These are phyloP conservation scores for Erodium moschatum DNA, from an alignment of 441 rosid genomes.

Conservation along the genomic window DNA sequence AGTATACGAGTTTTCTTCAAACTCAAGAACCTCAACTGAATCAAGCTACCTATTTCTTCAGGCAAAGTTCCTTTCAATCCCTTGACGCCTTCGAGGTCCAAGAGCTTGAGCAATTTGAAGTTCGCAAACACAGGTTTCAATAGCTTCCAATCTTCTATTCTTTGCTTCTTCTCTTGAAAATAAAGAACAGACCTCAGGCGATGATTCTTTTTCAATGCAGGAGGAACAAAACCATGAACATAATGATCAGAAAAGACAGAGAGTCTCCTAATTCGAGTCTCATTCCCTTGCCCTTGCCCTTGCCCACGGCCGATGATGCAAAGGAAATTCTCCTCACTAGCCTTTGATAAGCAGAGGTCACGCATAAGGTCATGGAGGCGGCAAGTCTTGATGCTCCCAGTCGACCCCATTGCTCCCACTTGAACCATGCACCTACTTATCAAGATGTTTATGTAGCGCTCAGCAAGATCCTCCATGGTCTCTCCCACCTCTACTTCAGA, in stretches of 20 bases:
- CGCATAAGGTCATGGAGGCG: constrained; percentile 29
- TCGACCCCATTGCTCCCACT: constrained; percentile 23
- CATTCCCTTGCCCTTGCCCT: background rate
- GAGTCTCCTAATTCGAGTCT: constrained; percentile 5
- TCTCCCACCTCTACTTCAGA: constrained; percentile 15
- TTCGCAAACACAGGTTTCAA: constrained; percentile 1
- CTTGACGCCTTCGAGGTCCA: constrained; percentile 15
- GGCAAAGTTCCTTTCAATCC: background rate
- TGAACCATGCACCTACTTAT: constrained; percentile 27
- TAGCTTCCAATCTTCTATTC: constrained; percentile 6
- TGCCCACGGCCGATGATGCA: constrained; percentile 12
- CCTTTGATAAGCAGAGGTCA: constrained; percentile 25
- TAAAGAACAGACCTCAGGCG: constrained; percentile 2
- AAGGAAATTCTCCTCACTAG: constrained; percentile 20
- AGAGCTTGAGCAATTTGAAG: constrained; percentile 10
- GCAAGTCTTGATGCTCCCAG: constrained; percentile 23
- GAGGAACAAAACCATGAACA: background rate
- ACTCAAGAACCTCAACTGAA: constrained; percentile 14
- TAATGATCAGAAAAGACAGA: background rate
- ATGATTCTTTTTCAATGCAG: constrained; percentile 1
- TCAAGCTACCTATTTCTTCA: constrained; percentile 11
- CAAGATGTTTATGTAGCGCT: constrained; percentile 18
- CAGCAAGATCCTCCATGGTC: constrained; percentile 20
- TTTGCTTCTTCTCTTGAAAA: background rate
- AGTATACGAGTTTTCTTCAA: background rate